Conservation (phyloP, 768 basidiomycete genomes). For the Serendipita vermifera region DNA sequence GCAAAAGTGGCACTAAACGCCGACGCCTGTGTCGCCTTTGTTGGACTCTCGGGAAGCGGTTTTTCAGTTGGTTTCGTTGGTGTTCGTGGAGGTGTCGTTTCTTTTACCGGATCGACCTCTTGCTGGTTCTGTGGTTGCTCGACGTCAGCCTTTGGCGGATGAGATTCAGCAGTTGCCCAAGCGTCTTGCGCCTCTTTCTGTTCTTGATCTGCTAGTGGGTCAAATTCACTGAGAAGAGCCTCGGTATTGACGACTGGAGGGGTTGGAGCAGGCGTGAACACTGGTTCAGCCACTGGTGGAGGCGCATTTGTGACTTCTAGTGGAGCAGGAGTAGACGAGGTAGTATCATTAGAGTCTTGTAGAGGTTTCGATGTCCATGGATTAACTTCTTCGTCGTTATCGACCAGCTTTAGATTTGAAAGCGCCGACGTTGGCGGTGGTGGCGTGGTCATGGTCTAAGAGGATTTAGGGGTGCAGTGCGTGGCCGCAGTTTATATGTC, state of each 20-base stretch:
- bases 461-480: neutral
- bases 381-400: constrained; percentile 11
- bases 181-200: constrained; percentile 49
- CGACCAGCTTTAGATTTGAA: neutral
- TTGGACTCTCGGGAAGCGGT: neutral
- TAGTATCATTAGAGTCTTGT: constrained; percentile 11
- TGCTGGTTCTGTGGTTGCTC: constrained; percentile 5
- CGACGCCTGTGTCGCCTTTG: constrained; percentile 20
- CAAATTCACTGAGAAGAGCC: constrained; percentile 49
- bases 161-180: constrained; percentile 49
- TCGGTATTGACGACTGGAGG: constrained; percentile 18
- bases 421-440: neutral
- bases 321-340: constrained; percentile 27
- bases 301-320: constrained; percentile 31
- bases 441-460: constrained; percentile 6
- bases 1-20: constrained; percentile 38
- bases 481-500: neutral
- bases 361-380: constrained; percentile 17
- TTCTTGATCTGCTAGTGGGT: constrained; percentile 47
- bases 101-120: neutral
- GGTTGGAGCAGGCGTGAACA: constrained; percentile 5
- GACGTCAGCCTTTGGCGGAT: constrained; percentile 38
- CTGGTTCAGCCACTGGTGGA: constrained; percentile 25
- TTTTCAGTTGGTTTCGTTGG: constrained; percentile 13
- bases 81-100: constrained; percentile 23